These are phyloP conservation scores for Schizochytrium sp. DNA, from an alignment of 108 stramenopile genomes.

Conservation along the genomic window DNA sequence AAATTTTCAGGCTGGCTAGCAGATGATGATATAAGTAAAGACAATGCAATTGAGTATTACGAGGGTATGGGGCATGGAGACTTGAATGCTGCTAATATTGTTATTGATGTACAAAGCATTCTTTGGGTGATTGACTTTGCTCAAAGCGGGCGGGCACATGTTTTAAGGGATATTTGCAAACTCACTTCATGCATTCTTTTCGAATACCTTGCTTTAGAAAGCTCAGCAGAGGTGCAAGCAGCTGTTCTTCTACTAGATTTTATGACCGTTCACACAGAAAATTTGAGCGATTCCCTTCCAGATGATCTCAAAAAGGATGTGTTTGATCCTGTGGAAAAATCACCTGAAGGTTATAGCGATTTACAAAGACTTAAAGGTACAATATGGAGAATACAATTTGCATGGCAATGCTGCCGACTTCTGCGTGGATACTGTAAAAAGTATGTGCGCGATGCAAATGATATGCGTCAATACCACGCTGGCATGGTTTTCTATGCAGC, in stretches of 20 bases:
- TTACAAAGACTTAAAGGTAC: not conserved
- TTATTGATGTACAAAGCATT: constrained; percentile 35
- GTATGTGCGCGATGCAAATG: constrained; percentile 12
- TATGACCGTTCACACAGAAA: not conserved
- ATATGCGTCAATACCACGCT: constrained; percentile 34
- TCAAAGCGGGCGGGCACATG: constrained; percentile 27
- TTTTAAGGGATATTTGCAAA: constrained; percentile 4
- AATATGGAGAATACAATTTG: not conserved
- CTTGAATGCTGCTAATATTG: constrained; percentile 49
- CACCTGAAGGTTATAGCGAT: not conserved
- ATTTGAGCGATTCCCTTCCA: not conserved
- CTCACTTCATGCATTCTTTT: constrained; percentile 39
- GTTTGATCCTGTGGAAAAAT: not conserved
- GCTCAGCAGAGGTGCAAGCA: not conserved
- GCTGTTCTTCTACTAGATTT: constrained; percentile 28
- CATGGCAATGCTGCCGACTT: constrained; percentile 8
- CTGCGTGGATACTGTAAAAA: constrained; percentile 24
- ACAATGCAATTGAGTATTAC: not conserved
- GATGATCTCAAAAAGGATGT: constrained; percentile 14
- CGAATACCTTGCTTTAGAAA: constrained; percentile 35
- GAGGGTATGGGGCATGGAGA: constrained; percentile 56
- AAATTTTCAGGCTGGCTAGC: not conserved
- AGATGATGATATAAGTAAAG: not conserved
- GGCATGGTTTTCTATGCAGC: constrained; percentile 14
- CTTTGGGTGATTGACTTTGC: constrained; percentile 49